Conservation (phyloP, 352 stramenopile genomes). For the Phytophthora agathidicida region DNA sequence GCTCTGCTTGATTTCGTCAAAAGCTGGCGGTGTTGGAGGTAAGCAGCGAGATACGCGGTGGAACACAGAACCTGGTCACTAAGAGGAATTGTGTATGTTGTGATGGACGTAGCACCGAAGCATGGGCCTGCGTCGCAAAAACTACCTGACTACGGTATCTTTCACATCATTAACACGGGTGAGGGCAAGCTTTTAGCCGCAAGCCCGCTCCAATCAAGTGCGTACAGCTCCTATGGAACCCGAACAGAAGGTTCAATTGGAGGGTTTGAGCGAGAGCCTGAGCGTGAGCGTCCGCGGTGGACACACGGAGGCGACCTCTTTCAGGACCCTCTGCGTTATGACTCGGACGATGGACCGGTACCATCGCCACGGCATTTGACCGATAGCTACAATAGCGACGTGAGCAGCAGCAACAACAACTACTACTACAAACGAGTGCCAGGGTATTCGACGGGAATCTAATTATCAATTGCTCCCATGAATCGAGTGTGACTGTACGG, state of each 20-base stretch:
- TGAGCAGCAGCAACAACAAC: conserved; percentile 58
- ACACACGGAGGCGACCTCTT: conserved; percentile 85
- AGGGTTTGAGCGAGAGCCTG: conserved; percentile 32
- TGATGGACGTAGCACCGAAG: conserved; percentile 53
- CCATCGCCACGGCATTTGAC: conserved; percentile 66
- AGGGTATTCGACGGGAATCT: conserved; percentile 21
- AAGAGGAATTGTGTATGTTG: conserved; percentile 2
- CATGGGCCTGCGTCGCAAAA: conserved; percentile 64
- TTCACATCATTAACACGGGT: conserved; percentile 85
- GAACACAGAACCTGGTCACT: neutral
- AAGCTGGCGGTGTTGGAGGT: conserved; percentile 82
- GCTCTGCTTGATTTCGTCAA: conserved; percentile 83
- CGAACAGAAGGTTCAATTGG: conserved; percentile 19
- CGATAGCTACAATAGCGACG: conserved; percentile 73
- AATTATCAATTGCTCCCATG: conserved; percentile 17
- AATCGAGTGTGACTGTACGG: neutral
- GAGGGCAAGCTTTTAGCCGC: conserved; percentile 62
- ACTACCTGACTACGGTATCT: conserved; percentile 86
- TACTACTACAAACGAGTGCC: conserved; percentile 41
- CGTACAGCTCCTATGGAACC: conserved; percentile 62
- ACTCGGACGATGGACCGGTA: conserved; percentile 77
- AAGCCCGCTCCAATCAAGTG: conserved; percentile 60
- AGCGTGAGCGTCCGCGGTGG: conserved; percentile 66
- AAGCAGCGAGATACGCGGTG: neutral
- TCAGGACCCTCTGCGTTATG: conserved; percentile 82